phyloP scores from a whole-genome alignment of 768 basidiomycete genomes.

The Mycena epipterygia region DNA sequence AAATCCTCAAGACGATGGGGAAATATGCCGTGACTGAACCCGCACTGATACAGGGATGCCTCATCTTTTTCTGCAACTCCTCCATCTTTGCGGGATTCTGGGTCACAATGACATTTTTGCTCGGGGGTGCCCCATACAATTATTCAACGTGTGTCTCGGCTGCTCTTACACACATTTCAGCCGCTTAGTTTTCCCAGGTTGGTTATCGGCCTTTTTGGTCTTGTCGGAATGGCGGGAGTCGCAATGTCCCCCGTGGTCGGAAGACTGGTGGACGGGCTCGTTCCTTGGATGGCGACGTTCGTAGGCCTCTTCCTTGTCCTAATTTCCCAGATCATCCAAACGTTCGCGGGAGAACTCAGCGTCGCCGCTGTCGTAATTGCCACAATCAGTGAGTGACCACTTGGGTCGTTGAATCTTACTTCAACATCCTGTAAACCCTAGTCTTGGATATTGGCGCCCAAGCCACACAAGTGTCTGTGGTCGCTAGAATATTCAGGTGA shows the following conservation, averaged over 20 bases:
- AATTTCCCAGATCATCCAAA: conserved; percentile 60
- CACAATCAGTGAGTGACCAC: conserved; percentile 52
- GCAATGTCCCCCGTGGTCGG: conserved; percentile 67
- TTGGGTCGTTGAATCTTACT: neutral
- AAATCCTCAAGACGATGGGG: conserved; percentile 70
- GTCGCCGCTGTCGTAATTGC: conserved; percentile 66
- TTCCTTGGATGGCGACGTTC: conserved; percentile 71
- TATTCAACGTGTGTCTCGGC: conserved; percentile 59
- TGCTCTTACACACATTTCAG: conserved; percentile 46
- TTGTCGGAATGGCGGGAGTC: conserved; percentile 67
- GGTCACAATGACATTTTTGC: conserved; percentile 72
- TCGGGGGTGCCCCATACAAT: conserved; percentile 68
- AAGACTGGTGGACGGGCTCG: conserved; percentile 63
- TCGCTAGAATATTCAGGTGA: conserved; percentile 58
- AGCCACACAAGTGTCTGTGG: conserved; percentile 64
- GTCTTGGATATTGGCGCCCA: conserved; percentile 64
- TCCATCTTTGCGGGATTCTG: conserved; percentile 54
- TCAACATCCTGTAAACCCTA: neutral
- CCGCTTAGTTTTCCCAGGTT: conserved; percentile 58
- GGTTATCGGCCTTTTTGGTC: conserved; percentile 69
- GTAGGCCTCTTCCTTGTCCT: conserved; percentile 55
- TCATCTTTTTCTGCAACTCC: conserved; percentile 61
- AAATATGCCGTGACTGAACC: conserved; percentile 72
- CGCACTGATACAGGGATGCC: conserved; percentile 62
- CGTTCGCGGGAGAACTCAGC: conserved; percentile 62